These are phyloP conservation scores for Neospora caninum DNA, from an alignment of 169 alveolate genomes.

Conservation along the genomic window DNA sequence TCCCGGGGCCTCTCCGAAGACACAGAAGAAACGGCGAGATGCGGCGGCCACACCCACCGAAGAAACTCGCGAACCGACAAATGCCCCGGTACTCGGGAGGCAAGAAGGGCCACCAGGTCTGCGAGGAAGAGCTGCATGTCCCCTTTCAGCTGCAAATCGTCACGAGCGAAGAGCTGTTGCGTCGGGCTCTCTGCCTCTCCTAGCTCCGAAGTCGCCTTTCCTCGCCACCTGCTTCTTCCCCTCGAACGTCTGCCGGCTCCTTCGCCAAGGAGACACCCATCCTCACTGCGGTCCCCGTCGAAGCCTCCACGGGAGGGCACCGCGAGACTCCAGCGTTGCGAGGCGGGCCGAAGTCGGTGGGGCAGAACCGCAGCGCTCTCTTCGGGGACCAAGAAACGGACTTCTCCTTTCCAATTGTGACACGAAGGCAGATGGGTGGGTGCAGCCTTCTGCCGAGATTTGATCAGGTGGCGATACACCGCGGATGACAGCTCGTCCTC, in stretches of 20 bases:
- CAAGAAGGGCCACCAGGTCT: background rate
- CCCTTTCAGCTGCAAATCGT: background rate
- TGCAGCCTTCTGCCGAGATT: background rate
- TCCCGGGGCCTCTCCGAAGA: background rate
- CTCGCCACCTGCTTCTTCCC: background rate
- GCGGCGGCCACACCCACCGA: background rate
- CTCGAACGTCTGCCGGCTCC: background rate
- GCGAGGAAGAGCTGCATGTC: background rate
- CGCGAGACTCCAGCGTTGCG: background rate
- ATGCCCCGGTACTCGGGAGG: background rate
- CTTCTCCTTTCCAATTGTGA: background rate
- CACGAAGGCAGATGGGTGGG: background rate
- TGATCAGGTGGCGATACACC: background rate
- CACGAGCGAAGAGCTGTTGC: background rate
- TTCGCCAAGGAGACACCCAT: background rate
- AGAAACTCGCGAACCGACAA: background rate
- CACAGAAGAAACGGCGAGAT: background rate
- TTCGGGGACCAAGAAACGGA: background rate
- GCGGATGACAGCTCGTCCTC: background rate
- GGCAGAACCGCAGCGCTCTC: slow-evolving; percentile 9
- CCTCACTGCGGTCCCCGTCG: background rate
- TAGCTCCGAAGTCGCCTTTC: background rate
- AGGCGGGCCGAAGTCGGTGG: background rate
- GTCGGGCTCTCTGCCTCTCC: background rate
- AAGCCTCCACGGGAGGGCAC: background rate